Base-by-base conservation (phyloP, 73 alveolate species). In the Paramecium biaurelia region DNA sequence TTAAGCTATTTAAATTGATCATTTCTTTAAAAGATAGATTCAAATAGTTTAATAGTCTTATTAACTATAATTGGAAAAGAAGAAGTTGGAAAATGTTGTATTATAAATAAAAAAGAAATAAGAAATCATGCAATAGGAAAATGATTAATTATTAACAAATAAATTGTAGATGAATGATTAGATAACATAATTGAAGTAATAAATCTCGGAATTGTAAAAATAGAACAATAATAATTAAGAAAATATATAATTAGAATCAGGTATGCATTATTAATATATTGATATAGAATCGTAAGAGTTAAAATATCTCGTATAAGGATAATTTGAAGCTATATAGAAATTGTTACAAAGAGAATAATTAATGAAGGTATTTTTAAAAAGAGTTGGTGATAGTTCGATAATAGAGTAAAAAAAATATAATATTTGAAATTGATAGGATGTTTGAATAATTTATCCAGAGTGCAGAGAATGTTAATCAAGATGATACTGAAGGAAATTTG, bases 341-440 rank as follows among this genome's bases (percentile, higher is more conserved):
- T 34, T 79, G n/a, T 47, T 79, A 34, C 30, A 79, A 47, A 79
- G 90, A 79, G 90, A 79, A 79, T 26, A 79, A 45, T 79, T 79
- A 79, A 79, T 79, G 90, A 79, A 79, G 28, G 90, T 42, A 12
- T 76, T 76, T 41, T 67, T 76, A 34, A 76, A 76, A 76, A 37
- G 89, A 21, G 89, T 76, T 12, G 89, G 89, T 37, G 89, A 76
- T 79, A 79, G 76, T 45, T 79, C 90, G 2, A 79, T 79, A 8
- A 79, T 79, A 10, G 90, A 79, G 90, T 79, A 79, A 43, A 7
- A 23, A 38, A 4, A 23, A 18, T 43, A 18, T 37, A 37, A 37
- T 37, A 38, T 38, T 38, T 38, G 15, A 38, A 15, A 12, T 14
- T 41, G 12, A 43, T 79, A 79, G 89, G 23, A 79, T 79, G 90